Evolutionary conservation across 140 eudicot species (phyloP).

Genomic region (Senecio squalidus): DNA sequence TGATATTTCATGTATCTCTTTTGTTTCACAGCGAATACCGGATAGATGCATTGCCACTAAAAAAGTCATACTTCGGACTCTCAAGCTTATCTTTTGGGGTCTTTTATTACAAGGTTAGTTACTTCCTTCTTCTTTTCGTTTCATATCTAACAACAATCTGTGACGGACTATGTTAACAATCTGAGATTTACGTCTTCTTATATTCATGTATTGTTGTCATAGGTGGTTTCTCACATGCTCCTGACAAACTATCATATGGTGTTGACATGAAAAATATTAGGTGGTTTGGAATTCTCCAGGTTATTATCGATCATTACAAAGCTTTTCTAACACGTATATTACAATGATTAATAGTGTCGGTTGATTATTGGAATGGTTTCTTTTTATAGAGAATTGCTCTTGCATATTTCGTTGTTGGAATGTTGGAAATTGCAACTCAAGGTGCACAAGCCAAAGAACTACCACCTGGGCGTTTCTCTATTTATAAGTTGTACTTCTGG

Average conservation of each 20-base stretch:
- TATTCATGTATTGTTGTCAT: constrained; percentile 1
- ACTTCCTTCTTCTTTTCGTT: too few species aligned
- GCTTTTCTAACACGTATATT: neutral
- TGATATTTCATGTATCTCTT: constrained; percentile 1
- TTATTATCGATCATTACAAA: constrained; percentile 14
- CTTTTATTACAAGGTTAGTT: constrained; percentile 71
- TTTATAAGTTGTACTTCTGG: constrained; percentile 65
- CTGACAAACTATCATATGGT: constrained; percentile 71
- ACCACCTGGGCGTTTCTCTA: constrained; percentile 39
- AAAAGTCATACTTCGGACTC: constrained; percentile 60
- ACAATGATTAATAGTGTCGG: neutral
- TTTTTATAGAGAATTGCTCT: constrained; percentile 82
- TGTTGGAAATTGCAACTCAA: constrained; percentile 60
- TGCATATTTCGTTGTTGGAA: constrained; percentile 69
- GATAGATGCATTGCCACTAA: constrained; percentile 36
- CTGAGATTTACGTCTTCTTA: too few species aligned
- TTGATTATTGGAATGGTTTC: neutral
- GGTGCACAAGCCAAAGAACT: constrained; percentile 31
- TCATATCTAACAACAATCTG: neutral
- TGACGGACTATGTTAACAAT: too few species aligned
- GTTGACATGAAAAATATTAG: constrained; percentile 74
- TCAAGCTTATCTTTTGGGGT: constrained; percentile 74
- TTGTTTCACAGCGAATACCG: constrained; percentile 38
- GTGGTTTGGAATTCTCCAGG: constrained; percentile 96
- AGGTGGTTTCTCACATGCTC: constrained; percentile 92